Percentiles rank a stretch among this genome's conserved stretches.
phyloP scores from a whole-genome alignment of 2,329 filamentous ascomycete genomes.

The Hymenotorrendiella dingleyae region DNA sequence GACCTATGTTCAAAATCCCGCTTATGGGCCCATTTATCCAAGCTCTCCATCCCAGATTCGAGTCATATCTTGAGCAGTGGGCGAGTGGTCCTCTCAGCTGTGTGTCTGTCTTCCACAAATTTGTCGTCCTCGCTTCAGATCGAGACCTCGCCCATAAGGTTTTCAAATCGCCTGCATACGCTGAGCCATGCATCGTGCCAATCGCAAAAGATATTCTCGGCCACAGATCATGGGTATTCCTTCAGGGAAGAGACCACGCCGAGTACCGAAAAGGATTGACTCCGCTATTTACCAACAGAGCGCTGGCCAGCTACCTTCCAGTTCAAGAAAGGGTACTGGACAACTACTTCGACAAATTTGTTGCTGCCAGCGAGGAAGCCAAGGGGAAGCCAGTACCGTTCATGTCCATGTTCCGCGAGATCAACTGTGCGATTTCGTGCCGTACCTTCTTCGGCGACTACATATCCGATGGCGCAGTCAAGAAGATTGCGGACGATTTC shows the following conservation, averaged over 20 bases:
- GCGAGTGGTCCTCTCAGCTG: slow-evolving; percentile 72
- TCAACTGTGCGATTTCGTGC: slow-evolving; percentile 73
- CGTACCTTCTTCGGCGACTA: slow-evolving; percentile 77
- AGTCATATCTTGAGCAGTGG: slow-evolving; percentile 71
- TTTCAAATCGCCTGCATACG: slow-evolving; percentile 70
- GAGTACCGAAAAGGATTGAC: slow-evolving; percentile 74
- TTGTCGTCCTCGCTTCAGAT: slow-evolving; percentile 72
- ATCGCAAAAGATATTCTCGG: slow-evolving; percentile 69
- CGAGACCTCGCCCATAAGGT: slow-evolving; percentile 76
- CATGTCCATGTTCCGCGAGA: slow-evolving; percentile 68
- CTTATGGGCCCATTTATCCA: slow-evolving; percentile 73
- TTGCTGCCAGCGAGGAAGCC: slow-evolving; percentile 49
- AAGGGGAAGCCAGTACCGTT: slow-evolving; percentile 55
- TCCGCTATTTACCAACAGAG: slow-evolving; percentile 67
- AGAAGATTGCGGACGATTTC: slow-evolving; percentile 73
- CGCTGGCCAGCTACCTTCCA: slow-evolving; percentile 65
- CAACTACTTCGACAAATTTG: slow-evolving; percentile 63
- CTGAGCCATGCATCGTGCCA: slow-evolving; percentile 74
- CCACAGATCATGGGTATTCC: slow-evolving; percentile 70
- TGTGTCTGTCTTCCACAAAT: slow-evolving; percentile 84
- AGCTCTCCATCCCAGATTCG: slow-evolving; percentile 68
- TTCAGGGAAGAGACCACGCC: slow-evolving; percentile 69
- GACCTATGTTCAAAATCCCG: slow-evolving; percentile 57
- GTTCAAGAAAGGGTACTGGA: slow-evolving; percentile 67
- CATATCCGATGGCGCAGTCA: slow-evolving; percentile 64